A percentile compares a stretch with the other conserved stretches of the same genome.
Conservation (phyloP, 1,139 yeast genomes). For the Nematodospora anomalae region DNA sequence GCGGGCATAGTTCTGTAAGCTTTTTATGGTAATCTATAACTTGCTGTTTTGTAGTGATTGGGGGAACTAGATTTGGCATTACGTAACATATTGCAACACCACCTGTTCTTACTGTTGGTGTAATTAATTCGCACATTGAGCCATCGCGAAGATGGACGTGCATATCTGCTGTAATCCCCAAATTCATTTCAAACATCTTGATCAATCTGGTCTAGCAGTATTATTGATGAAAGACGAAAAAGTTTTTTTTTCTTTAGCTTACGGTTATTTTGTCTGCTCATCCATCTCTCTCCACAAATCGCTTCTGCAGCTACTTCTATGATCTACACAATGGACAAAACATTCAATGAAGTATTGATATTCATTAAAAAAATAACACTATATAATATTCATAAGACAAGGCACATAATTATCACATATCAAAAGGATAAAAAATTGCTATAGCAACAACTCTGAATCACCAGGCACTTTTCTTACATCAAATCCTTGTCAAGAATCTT, state of each 20-base stretch:
- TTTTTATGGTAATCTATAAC: constrained; percentile 69
- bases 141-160: constrained; percentile 97
- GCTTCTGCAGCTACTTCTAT: not conserved
- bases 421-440: not conserved
- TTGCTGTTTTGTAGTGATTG: constrained; percentile 75
- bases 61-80: constrained; percentile 96
- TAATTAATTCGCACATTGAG: constrained; percentile 82
- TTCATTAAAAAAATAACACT: too few species aligned
- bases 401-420: not conserved
- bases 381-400: not conserved
- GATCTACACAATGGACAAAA: too few species aligned
- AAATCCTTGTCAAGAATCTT: constrained; percentile 14
- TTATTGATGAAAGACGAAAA: not conserved
- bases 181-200: constrained; percentile 40
- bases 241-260: not conserved
- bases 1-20: constrained; percentile 69
- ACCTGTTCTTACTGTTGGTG: constrained; percentile 88
- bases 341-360: too few species aligned
- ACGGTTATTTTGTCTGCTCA: not conserved
- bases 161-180: constrained; percentile 90
- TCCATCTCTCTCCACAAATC: not conserved
- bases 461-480: constrained; percentile 3
- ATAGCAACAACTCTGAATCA: not conserved
- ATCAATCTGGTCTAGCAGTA: not conserved
- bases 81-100: constrained; percentile 89